Evolutionary conservation across 2,329 filamentous ascomycete species (phyloP), one percentile per base, ranked within the genome.

Genomic region (Blastomyces emzantsi): DNA sequence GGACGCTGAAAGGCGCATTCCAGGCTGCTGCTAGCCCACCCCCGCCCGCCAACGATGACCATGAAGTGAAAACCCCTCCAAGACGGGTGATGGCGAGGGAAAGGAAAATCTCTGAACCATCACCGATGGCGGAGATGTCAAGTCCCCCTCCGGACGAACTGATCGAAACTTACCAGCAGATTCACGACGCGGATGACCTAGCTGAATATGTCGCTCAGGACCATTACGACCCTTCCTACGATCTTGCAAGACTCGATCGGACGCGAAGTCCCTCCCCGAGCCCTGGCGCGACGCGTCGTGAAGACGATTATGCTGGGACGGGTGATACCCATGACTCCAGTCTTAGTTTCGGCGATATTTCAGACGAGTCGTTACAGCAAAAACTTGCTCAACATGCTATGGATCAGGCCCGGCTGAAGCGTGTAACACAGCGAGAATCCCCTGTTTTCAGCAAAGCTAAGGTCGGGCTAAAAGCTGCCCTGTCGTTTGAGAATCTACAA

Each of bases 401-500:
- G 60, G 77, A 79, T 61, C 74, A 75, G 65, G 70, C 72, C 66
- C 74, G 77, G 43, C 68, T 79, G 36, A 71, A 71, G 67, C 73
- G 73, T 30, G 76, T 73, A 25, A 77, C 75, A 8, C 68, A 72
- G 39, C 75, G 70, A 66, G 72, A 72, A 30, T 75, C 75, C 1
- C 76, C 77, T 1, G 72, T 78, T 28, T 73, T 79, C 64, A 74
- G 76, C 60, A 77, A 72, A 66, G 75, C 73, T 36, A 74, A 70
- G 47, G 69, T 70, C n/a, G 74, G 73, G 4, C 65, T 63, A 3
- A 70, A 66, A 60, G 65, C 68, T 22, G 66, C 68, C 6, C 65
- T 76, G 56, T 75, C 75, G 0, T 72, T 74, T 41, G 75, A 77
- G 19, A 73, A 75, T 61, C 65, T 78, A 54, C 74, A 73, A 62